These are phyloP conservation scores for Colletotrichum costaricense DNA, from an alignment of 2,329 filamentous ascomycete species.

Conservation along the genomic window DNA sequence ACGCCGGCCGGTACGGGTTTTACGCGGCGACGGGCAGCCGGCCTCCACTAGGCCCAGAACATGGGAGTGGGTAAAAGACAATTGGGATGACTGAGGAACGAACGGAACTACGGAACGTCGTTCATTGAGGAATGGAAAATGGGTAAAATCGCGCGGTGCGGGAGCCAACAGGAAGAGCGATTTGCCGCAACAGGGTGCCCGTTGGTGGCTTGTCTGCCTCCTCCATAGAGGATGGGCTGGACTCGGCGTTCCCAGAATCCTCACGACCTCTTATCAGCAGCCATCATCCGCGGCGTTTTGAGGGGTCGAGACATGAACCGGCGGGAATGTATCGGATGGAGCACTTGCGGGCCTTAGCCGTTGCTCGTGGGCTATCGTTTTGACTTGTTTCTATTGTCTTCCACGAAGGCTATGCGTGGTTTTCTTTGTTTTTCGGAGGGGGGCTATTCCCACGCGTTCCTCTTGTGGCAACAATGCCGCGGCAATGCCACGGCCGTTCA, in stretches of 20 bases:
- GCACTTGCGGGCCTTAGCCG: neutral
- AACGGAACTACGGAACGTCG: neutral
- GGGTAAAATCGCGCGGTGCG: neutral
- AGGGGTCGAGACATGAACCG: conserved; percentile 15
- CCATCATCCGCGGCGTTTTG: neutral
- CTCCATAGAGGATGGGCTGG: neutral
- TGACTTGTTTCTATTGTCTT: conserved; percentile 18
- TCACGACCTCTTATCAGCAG: neutral
- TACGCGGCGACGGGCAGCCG: neutral
- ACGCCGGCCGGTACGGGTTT: conserved; percentile 26
- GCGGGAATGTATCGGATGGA: conserved; percentile 27
- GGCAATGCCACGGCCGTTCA: neutral
- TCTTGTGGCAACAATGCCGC: neutral
- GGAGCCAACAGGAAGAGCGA: neutral
- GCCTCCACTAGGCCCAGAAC: neutral
- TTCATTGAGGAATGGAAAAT: conserved; percentile 4
- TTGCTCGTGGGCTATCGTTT: neutral
- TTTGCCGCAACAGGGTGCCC: conserved; percentile 1
- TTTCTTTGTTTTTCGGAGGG: neutral
- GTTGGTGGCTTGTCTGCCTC: conserved; percentile 14
- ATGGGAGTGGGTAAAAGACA: neutral
- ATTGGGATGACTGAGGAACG: neutral
- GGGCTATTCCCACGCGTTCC: neutral
- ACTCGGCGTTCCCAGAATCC: neutral
- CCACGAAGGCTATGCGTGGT: neutral